A percentile compares a stretch with the other conserved stretches of the same genome.
Conservation (phyloP, 441 rosid genomes). For the Adansonia gregorii region DNA sequence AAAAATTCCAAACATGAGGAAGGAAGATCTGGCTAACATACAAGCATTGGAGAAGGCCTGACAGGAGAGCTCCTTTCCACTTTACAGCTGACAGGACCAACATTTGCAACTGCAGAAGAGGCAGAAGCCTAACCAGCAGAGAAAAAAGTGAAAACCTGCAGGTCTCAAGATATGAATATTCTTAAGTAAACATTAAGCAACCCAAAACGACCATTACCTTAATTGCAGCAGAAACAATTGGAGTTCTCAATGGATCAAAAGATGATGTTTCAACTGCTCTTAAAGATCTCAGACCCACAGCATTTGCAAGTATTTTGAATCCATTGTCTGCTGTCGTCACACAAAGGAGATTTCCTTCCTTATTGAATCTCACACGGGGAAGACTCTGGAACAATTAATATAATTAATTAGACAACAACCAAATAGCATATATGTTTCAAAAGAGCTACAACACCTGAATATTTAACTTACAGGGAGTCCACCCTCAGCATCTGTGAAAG, state of each 20-base stretch:
- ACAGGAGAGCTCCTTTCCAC: conserved; percentile 87
- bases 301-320: conserved; percentile 81
- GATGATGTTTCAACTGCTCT: conserved; percentile 55
- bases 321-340: conserved; percentile 84
- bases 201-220: conserved; percentile 47
- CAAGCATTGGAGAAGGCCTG: conserved; percentile 70
- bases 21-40: conserved; percentile 39
- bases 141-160: conserved; percentile 24
- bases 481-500: conserved; percentile 80
- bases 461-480: conserved; percentile 74
- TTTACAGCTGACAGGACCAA: conserved; percentile 67
- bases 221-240: conserved; percentile 56
- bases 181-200: conserved; percentile 26
- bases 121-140: conserved; percentile 57
- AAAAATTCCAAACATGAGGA: conserved; percentile 11
- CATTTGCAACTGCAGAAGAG: conserved; percentile 52
- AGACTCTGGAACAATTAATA: conserved; percentile 52
- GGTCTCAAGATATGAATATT: conserved; percentile 23
- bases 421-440: conserved; percentile 21
- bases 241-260: conserved; percentile 65
- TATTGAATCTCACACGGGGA: conserved; percentile 83
- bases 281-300: conserved; percentile 65
- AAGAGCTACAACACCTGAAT: conserved; percentile 25
- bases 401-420: conserved; percentile 30
- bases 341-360: conserved; percentile 85